Percentiles rank a stretch among this genome's conserved stretches.
These are phyloP conservation scores for Nyctanthes arbortristis DNA, from an alignment of 257 asterid species.

Conservation along the genomic window DNA sequence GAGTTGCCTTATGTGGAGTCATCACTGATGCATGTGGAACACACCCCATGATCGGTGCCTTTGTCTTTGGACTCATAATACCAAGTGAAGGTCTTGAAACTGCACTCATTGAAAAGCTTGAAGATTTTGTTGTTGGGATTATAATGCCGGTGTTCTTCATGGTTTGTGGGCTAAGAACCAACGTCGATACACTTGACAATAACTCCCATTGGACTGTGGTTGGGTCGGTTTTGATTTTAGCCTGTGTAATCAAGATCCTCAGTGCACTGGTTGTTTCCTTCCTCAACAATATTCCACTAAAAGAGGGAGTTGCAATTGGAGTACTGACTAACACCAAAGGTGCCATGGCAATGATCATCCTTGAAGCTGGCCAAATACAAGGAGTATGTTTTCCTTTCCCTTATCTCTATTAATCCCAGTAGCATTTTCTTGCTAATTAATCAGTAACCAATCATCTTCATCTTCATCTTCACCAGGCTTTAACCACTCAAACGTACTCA, in stretches of 20 bases:
- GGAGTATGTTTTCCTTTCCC: constrained; percentile 41
- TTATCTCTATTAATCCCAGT: background rate
- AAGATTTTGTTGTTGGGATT: constrained; percentile 74
- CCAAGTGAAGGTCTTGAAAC: constrained; percentile 76
- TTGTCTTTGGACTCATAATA: constrained; percentile 71
- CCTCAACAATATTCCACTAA: constrained; percentile 33
- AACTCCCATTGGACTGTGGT: constrained; percentile 29
- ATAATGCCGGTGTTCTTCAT: constrained; percentile 77
- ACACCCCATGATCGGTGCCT: constrained; percentile 91
- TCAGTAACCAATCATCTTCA: no score
- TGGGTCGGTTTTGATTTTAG: constrained; percentile 28
- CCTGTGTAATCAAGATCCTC: constrained; percentile 49
- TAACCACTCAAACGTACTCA: constrained; percentile 56
- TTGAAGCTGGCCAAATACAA: constrained; percentile 78
- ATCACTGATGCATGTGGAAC: constrained; percentile 72
- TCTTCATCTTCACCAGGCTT: constrained; percentile 43
- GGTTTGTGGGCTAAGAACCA: constrained; percentile 77
- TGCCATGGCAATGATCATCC: constrained; percentile 63
- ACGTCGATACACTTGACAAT: constrained; percentile 29
- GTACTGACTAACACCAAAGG: constrained; percentile 69
- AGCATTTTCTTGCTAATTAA: background rate
- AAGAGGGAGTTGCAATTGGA: constrained; percentile 71
- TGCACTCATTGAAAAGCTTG: constrained; percentile 63
- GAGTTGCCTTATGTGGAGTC: constrained; percentile 53
- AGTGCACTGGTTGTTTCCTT: constrained; percentile 40